Evolutionary conservation across 2,329 filamentous ascomycete species (phyloP).

Genomic region (Periconia digitata): DNA sequence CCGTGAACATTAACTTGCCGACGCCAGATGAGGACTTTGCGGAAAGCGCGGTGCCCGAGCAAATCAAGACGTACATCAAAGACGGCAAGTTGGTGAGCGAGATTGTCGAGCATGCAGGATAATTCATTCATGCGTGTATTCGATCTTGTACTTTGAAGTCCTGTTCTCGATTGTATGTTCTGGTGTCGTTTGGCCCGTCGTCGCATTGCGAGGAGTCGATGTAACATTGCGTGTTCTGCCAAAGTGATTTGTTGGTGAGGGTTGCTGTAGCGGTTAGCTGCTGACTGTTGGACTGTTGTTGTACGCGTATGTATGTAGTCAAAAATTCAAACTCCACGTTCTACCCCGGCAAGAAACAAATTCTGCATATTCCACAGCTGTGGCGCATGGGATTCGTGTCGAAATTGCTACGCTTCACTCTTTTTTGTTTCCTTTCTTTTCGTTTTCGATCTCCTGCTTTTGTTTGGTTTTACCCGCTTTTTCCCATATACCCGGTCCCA

Average conservation of each 20-base stretch:
- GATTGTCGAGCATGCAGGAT: conserved; percentile 94
- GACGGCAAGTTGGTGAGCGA: conserved; percentile 81
- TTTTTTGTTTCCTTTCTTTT: too few species aligned
- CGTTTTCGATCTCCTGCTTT: too few species aligned
- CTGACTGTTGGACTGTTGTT: not conserved
- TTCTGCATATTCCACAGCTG: too few species aligned
- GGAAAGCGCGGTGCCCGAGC: conserved; percentile 84
- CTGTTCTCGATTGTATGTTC: conserved; percentile 2
- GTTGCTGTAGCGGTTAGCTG: not conserved
- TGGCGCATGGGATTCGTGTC: too few species aligned
- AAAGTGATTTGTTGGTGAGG: not conserved
- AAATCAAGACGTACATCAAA: conserved; percentile 80
- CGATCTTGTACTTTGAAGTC: conserved; percentile 1
- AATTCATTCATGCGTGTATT: conserved; percentile 9
- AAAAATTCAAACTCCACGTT: too few species aligned
- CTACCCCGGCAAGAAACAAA: not conserved
- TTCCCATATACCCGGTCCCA: not conserved
- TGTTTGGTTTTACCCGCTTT: too few species aligned
- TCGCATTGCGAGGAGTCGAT: conserved; percentile 23
- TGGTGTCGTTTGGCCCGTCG: conserved; percentile 10
- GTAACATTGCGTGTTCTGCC: not conserved
- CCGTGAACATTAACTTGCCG: conserved; percentile 83
- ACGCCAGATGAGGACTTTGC: conserved; percentile 76
- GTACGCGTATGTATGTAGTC: too few species aligned
- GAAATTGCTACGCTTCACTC: too few species aligned